Base-by-base conservation (phyloP, 495 filamentous ascomycete genomes). In the Penicillium manginii region DNA sequence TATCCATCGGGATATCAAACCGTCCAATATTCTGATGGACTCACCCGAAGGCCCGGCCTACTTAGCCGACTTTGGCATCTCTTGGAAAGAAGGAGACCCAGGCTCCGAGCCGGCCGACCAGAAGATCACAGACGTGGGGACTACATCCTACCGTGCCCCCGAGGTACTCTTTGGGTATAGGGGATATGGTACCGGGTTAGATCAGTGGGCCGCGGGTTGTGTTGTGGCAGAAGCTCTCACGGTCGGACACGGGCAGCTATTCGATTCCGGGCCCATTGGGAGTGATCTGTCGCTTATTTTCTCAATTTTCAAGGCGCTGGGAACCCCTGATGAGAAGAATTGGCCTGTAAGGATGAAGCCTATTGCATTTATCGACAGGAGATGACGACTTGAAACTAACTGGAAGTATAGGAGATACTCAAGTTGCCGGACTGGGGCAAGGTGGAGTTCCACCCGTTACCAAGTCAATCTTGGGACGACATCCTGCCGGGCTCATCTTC, bases 1-100 rank as follows among this genome's bases (percentile, higher is more conserved):
- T 51, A 88, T 98, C 61, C 94, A 98, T 71, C 86, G 94, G 29
- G 94, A 98, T 66, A 80, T 98, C 67, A 98, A 98, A 68, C 93
- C 94, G 7, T 88, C 91, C 2, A 96, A 96, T 61, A 83, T 98
- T 50, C 77, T 98, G 37, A 81, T 98, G 58, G 71, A 82, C 39
- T 84, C 85, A 1, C 75, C 81, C 0, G 69, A 79, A n/a, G 88
- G 90, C 2, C 86, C 89, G 2, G 89, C 90, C 4, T 88, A 86
- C 50, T 78, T 98, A 18, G 85, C 89, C 15, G 94, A 98, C 73
- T 98, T 98, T 75, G 94, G 94, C 19, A 93, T 93, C 37, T 84
- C 93, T 8, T 97, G 90, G 89, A 84, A 87, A 57, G 83, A 87
- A 9, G 68, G 75, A 2, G 88, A 87, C 31, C 54, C 77, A 2